A percentile compares a stretch with the other conserved stretches of the same genome.
Evolutionary conservation across 257 asterid species (phyloP).

Genomic region (Solanum sparsipilum): DNA sequence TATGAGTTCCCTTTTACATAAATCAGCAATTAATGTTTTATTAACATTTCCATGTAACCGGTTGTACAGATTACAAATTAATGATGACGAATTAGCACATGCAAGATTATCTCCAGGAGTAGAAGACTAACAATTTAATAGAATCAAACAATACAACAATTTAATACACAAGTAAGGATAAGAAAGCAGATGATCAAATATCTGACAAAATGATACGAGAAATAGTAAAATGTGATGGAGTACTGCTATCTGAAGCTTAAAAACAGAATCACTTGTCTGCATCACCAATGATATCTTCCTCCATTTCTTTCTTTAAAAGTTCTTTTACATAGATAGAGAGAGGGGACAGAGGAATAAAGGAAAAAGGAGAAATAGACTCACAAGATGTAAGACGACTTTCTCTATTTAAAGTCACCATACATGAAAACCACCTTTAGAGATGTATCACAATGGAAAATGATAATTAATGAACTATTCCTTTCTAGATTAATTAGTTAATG

Average conservation of each 20-base stretch:
- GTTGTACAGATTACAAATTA: neutral
- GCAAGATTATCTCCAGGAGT: neutral
- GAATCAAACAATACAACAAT: neutral
- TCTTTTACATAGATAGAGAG: neutral
- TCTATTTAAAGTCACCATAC: neutral
- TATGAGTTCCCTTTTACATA: neutral
- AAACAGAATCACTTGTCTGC: neutral
- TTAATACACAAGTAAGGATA: neutral
- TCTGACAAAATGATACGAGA: neutral
- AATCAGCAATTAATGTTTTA: neutral
- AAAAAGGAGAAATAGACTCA: neutral
- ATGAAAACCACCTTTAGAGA: neutral
- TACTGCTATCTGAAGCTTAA: neutral
- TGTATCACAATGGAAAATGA: neutral
- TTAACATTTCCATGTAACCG: neutral
- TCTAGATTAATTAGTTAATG: neutral
- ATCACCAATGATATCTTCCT: neutral
- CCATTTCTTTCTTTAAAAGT: neutral
- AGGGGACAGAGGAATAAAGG: neutral
- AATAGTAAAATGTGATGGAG: neutral
- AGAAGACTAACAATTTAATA: neutral
- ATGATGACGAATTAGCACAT: neutral
- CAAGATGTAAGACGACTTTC: neutral
- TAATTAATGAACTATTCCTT: neutral
- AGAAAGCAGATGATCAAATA: neutral